phyloP scores from a whole-genome alignment of 169 alveolate genomes.

The Plasmodium berghei region DNA sequence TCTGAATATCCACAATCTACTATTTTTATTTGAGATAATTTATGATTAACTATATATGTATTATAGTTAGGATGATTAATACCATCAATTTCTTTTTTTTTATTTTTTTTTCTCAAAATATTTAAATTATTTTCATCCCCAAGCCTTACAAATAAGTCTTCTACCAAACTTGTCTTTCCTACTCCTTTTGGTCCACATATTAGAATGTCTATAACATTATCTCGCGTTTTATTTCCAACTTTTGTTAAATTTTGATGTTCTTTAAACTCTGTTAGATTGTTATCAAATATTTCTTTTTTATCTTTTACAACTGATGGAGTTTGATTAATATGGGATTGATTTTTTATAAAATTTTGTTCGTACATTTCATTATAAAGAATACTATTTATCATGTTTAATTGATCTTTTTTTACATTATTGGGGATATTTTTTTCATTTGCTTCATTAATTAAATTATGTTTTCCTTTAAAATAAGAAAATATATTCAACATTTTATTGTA shows the following conservation, averaged over 20 bases:
- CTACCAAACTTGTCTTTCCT: constrained; percentile 75
- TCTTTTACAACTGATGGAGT: too few species aligned
- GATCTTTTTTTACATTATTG: too few species aligned
- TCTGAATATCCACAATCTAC: constrained; percentile 41
- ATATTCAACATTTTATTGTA: constrained; percentile 25
- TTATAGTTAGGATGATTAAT: constrained; percentile 8
- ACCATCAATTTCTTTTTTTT: constrained; percentile 11
- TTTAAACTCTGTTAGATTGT: too few species aligned
- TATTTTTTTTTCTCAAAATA: constrained; percentile 41
- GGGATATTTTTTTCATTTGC: background rate
- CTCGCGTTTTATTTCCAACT: constrained; percentile 6
- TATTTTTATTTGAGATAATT: constrained; percentile 21
- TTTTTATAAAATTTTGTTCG: background rate
- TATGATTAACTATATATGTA: constrained; percentile 37
- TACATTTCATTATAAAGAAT: background rate
- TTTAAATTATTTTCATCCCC: constrained; percentile 66
- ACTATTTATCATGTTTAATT: background rate
- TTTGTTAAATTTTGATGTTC: background rate
- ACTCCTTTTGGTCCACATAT: constrained; percentile 77
- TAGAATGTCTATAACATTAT: constrained; percentile 56
- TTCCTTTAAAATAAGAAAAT: constrained; percentile 15
- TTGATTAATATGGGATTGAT: background rate
- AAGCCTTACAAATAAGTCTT: constrained; percentile 60
- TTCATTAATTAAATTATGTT: background rate
- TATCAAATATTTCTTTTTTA: background rate